Base-by-base conservation (phyloP, 2,329 filamentous ascomycete species). In the Alternaria atra region DNA sequence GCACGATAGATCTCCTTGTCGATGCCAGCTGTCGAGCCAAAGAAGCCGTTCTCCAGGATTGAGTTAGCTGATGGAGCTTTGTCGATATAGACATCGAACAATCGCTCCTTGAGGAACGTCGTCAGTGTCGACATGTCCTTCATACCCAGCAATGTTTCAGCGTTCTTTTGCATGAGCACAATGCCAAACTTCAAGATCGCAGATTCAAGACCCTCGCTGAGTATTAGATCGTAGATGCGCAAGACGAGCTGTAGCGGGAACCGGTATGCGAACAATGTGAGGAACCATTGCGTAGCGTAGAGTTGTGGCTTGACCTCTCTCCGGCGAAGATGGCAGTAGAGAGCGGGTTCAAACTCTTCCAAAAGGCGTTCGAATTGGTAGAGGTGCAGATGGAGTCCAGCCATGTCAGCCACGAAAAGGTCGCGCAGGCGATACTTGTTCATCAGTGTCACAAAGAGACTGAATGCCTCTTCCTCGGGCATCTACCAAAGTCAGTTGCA, bases 201-300 rank as follows among this genome's bases (percentile, higher is more conserved):
- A 51, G 84, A 85, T 54, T 93, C 92, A 15, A 99, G 84, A 3
- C 96, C 95, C 79, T 98, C 94, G 47, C 92, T 95, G 17, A 99
- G 84, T 52, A 99, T 95, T 56, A 99, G 83, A 76, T 99, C 95
- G 79, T 98, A 99, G 52, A 99, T 96, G 32, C 95, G 91, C 59
- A 99, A 89, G 6, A 99, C 95, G 9, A 99, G 88, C 76, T 99
- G 95, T 7, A 99, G 85, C 8, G 95, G 95, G 79, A 99, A 99
- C 42, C 96, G 91, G 79, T 99, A 99, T 32, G 94, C 93, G 75
- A 99, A 99, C n/a, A 99, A 85, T 0, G 95, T 99, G 51, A 99
- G 86, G 80, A 99, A 99, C 95, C 95, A 99, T 79, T 99, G 95
- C 0, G 95, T 99, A 44, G 95, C 95, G 76, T 99, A 99, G 8